A percentile compares a stretch with the other conserved stretches of the same genome.
Evolutionary conservation across 2,329 filamentous ascomycete species (phyloP).

Genomic region (Coniochaeta prunicola): DNA sequence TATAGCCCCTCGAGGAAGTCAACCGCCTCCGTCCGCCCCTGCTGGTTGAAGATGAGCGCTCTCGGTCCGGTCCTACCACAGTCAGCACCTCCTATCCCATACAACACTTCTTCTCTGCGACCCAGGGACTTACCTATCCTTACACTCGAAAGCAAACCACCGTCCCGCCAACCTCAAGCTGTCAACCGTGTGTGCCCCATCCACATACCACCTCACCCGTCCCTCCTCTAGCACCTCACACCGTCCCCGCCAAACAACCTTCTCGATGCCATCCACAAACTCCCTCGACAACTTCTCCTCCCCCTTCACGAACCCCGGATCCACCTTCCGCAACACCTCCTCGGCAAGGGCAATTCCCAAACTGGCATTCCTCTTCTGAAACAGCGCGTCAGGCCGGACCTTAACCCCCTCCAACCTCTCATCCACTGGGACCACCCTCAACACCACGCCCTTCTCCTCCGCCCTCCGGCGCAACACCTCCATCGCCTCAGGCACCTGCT

Average conservation of each 20-base stretch:
- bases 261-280: slow-evolving; percentile 58
- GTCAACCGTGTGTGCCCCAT: slow-evolving; percentile 83
- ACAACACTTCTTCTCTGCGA: background rate
- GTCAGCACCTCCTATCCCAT: slow-evolving; percentile 5
- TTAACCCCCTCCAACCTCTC: slow-evolving; percentile 9
- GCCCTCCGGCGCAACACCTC: slow-evolving; percentile 38
- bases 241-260: slow-evolving; percentile 65
- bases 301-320: slow-evolving; percentile 7
- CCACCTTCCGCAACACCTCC: slow-evolving; percentile 41
- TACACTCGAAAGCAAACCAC: slow-evolving; percentile 58
- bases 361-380: slow-evolving; percentile 53
- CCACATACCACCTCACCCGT: slow-evolving; percentile 67
- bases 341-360: slow-evolving; percentile 49
- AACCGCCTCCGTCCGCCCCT: slow-evolving; percentile 67
- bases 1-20: slow-evolving; percentile 58
- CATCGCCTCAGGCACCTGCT: slow-evolving; percentile 43
- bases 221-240: slow-evolving; percentile 56
- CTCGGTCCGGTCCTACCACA: slow-evolving; percentile 6
- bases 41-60: slow-evolving; percentile 85
- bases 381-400: slow-evolving; percentile 35
- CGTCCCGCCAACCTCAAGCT: slow-evolving; percentile 68
- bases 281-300: slow-evolving; percentile 33
- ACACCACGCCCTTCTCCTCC: slow-evolving; percentile 40
- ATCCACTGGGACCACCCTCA: slow-evolving; percentile 34
- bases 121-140: slow-evolving; percentile 8